Evolutionary conservation across 2,329 filamentous ascomycete species (phyloP).

Genomic region (Diplodia corticola): DNA sequence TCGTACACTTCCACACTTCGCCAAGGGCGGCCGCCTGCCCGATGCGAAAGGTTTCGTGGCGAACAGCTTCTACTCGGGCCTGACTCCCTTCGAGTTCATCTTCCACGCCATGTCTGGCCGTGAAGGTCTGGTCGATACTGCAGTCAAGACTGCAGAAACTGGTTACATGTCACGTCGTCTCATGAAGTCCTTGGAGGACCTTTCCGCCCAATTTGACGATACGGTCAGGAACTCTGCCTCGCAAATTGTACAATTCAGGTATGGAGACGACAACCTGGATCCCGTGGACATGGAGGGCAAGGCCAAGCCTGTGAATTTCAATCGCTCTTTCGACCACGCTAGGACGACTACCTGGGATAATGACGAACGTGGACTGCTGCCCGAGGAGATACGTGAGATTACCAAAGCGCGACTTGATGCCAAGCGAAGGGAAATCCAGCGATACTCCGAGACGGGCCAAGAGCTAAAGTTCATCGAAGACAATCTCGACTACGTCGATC

Average conservation of each 20-base stretch:
- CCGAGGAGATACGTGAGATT: conserved; percentile 69
- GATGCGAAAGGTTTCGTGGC: conserved; percentile 94
- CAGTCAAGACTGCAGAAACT: conserved; percentile 97
- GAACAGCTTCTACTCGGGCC: conserved; percentile 94
- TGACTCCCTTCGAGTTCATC: conserved; percentile 88
- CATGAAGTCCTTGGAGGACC: conserved; percentile 97
- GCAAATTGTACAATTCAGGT: conserved; percentile 93
- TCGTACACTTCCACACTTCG: conserved; percentile 89
- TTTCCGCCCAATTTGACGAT: conserved; percentile 90
- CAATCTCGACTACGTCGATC: conserved; percentile 55
- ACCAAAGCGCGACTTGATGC: conserved; percentile 67
- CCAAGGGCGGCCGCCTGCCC: conserved; percentile 89
- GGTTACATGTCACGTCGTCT: conserved; percentile 98
- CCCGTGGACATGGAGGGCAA: conserved; percentile 97
- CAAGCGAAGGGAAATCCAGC: conserved; percentile 63
- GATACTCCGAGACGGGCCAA: conserved; percentile 30
- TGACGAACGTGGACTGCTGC: conserved; percentile 68
- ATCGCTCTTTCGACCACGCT: conserved; percentile 82
- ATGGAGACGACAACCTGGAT: conserved; percentile 92
- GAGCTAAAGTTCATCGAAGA: conserved; percentile 36
- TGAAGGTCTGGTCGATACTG: conserved; percentile 98
- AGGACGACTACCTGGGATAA: conserved; percentile 80
- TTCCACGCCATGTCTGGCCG: conserved; percentile 98
- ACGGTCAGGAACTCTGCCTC: conserved; percentile 90
- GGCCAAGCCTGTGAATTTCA: conserved; percentile 88